phyloP scores from a whole-genome alignment of 2,329 filamentous ascomycete genomes.

The Tolypocladium capitatum region DNA sequence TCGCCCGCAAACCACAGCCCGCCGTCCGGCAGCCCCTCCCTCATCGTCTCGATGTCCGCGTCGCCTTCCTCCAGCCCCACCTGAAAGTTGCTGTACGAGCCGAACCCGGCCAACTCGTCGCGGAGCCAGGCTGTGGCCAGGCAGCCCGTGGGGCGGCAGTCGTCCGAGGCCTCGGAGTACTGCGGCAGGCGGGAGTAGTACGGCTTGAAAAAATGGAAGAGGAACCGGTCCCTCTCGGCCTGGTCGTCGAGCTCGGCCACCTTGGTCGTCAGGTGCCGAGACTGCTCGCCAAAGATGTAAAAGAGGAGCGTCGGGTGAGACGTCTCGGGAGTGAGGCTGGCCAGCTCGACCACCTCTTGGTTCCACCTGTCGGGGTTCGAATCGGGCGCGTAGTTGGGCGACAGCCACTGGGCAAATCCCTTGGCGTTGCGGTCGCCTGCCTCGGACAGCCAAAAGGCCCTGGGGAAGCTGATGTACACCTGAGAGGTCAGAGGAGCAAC shows the following conservation, averaged over 20 bases:
- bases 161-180: slow-evolving; percentile 38
- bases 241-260: slow-evolving; percentile 27
- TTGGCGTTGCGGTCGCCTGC: slow-evolving; percentile 33
- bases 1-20: slow-evolving; percentile 81
- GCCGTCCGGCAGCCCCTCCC: slow-evolving; percentile 48
- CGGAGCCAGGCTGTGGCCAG: slow-evolving; percentile 66
- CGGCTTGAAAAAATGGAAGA: slow-evolving; percentile 58
- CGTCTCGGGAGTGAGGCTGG: slow-evolving; percentile 41
- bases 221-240: slow-evolving; percentile 35
- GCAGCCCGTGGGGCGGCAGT: slow-evolving; percentile 49
- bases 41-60: slow-evolving; percentile 53
- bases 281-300: slow-evolving; percentile 59
- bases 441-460: slow-evolving; percentile 54
- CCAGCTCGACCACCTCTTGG: slow-evolving; percentile 66
- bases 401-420: slow-evolving; percentile 65
- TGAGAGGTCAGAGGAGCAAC: slow-evolving; percentile 6
- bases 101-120: slow-evolving; percentile 68
- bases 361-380: slow-evolving; percentile 55
- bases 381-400: slow-evolving; percentile 50
- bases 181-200: slow-evolving; percentile 66
- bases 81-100: slow-evolving; percentile 79
- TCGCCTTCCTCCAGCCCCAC: slow-evolving; percentile 58
- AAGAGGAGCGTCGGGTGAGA: slow-evolving; percentile 77
- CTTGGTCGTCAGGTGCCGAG: slow-evolving; percentile 35
- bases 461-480: slow-evolving; percentile 57